These are phyloP conservation scores for Spathaspora sp. DNA, from an alignment of 805 yeast species.

Conservation along the genomic window DNA sequence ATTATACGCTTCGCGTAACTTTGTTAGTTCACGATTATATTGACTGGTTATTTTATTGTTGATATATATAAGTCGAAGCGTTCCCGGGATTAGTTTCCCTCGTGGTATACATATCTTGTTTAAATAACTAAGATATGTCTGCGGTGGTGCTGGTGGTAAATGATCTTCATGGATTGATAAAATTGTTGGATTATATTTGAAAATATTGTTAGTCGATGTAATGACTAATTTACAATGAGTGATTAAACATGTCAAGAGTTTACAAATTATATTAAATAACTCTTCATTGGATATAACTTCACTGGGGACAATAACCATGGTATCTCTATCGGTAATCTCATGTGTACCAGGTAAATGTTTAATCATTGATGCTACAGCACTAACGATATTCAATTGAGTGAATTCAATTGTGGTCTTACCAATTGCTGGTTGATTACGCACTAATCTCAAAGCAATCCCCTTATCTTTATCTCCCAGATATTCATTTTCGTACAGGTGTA, in stretches of 20 bases:
- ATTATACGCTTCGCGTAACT: constrained; percentile 11
- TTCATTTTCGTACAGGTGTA: constrained; percentile 20
- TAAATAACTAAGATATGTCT: not conserved
- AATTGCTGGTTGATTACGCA: constrained; percentile 9
- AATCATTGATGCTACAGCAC: constrained; percentile 50
- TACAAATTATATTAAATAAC: constrained; percentile 28
- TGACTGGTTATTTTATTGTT: constrained; percentile 1
- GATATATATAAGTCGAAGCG: constrained; percentile 4
- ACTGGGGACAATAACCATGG: constrained; percentile 14
- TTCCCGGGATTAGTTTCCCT: not conserved
- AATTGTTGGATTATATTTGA: constrained; percentile 21
- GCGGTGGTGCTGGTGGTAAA: not conserved
- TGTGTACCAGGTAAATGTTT: constrained; percentile 43
- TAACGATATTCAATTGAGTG: constrained; percentile 50
- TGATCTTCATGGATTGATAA: constrained; percentile 15
- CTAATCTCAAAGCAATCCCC: constrained; percentile 30
- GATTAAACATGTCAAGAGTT: constrained; percentile 38
- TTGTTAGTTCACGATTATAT: not conserved
- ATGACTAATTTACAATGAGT: constrained; percentile 23
- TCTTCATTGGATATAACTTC: constrained; percentile 17
- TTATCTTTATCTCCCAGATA: constrained; percentile 31
- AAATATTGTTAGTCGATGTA: constrained; percentile 1
- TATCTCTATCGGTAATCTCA: constrained; percentile 26
- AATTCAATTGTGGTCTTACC: constrained; percentile 21
- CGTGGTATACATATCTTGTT: not conserved